A percentile compares a stretch with the other conserved stretches of the same genome.
Evolutionary conservation across 805 yeast genomes (phyloP).

Genomic region (Candida xyloterini): DNA sequence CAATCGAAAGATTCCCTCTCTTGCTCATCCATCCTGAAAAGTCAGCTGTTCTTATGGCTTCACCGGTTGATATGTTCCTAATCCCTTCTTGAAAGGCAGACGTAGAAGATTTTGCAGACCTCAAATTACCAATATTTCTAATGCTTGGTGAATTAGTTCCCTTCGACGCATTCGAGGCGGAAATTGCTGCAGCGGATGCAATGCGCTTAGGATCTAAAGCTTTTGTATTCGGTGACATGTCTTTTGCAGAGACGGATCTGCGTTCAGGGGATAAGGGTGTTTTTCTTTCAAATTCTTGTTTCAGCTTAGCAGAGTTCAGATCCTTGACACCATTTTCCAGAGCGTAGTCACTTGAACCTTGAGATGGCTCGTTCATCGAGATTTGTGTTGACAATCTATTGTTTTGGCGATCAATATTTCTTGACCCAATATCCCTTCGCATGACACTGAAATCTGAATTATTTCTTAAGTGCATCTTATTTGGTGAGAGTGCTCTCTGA

Average conservation of each 20-base stretch:
- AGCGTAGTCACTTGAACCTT: not conserved
- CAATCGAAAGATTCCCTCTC: constrained; percentile 77
- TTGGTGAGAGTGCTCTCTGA: constrained; percentile 21
- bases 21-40: constrained; percentile 96
- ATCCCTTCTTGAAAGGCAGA: constrained; percentile 89
- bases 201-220: constrained; percentile 37
- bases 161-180: constrained; percentile 45
- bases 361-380: not conserved
- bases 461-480: constrained; percentile 40
- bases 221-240: constrained; percentile 26
- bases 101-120: constrained; percentile 54
- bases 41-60: constrained; percentile 72
- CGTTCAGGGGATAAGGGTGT: constrained; percentile 33
- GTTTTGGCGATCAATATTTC: not conserved
- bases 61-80: constrained; percentile 66
- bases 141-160: constrained; percentile 37
- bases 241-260: constrained; percentile 53
- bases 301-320: not conserved
- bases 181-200: constrained; percentile 32
- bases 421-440: constrained; percentile 16
- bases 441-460: constrained; percentile 41
- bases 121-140: constrained; percentile 40
- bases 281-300: constrained; percentile 1
- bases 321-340: no score
- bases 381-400: not conserved